phyloP scores from a whole-genome alignment of 306 rosid genomes.

The Luffa acutangula region DNA sequence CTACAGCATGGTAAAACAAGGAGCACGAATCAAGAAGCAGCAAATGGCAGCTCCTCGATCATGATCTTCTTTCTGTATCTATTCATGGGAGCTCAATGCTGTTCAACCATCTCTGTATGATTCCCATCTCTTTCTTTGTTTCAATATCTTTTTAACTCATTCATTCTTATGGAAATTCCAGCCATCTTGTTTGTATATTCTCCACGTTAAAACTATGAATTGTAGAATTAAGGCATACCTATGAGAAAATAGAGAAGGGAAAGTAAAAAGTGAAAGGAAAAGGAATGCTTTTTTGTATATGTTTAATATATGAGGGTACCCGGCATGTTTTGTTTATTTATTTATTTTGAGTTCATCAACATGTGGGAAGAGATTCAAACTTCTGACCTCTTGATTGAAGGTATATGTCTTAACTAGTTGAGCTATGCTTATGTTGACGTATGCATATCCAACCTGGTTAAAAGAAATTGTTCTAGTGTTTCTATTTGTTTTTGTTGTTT shows the following conservation, averaged over 20 bases:
- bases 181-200: background rate
- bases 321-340: background rate
- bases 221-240: background rate
- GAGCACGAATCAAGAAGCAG: constrained; percentile 64
- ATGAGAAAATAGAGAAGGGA: background rate
- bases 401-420: too few relatives aligned
- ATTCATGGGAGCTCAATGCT: background rate
- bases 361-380: too few relatives aligned
- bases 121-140: background rate
- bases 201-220: background rate
- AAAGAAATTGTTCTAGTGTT: background rate
- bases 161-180: background rate
- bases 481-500: background rate
- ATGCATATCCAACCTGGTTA: background rate
- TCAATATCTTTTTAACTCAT: background rate
- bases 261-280: background rate
- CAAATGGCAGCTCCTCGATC: constrained; percentile 90
- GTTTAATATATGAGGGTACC: background rate
- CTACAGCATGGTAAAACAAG: constrained; percentile 67
- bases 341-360: too few relatives aligned
- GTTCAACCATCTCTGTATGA: background rate
- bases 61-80: constrained; percentile 16
- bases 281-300: background rate
- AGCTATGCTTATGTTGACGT: too few relatives aligned
- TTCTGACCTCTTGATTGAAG: too few relatives aligned